Conservation (phyloP, 2,329 filamentous ascomycete species). For the Emmonsiellopsis sp. region DNA sequence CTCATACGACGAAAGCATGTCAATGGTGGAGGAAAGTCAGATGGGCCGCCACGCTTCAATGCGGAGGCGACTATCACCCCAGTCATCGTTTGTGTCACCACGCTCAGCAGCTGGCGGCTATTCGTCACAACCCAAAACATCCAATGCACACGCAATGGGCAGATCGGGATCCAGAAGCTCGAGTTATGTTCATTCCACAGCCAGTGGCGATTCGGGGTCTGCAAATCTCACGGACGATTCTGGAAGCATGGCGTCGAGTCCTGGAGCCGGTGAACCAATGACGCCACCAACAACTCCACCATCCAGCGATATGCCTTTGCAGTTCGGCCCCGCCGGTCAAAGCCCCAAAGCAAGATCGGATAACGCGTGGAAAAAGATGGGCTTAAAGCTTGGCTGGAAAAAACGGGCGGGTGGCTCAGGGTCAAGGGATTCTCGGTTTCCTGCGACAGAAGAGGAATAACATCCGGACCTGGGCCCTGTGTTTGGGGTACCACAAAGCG, state of each 20-base stretch:
- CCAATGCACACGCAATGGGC: constrained; percentile 21
- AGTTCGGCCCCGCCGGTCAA: constrained; percentile 19
- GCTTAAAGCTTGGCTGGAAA: constrained; percentile 40
- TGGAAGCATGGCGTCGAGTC: constrained; percentile 32
- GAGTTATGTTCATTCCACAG: constrained; percentile 24
- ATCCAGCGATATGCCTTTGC: constrained; percentile 28
- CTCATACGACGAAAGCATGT: constrained; percentile 29
- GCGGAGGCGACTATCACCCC: constrained; percentile 11
- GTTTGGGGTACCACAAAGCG: background rate
- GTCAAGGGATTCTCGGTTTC: constrained; percentile 16
- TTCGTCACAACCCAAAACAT: constrained; percentile 21
- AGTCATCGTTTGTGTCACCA: constrained; percentile 12
- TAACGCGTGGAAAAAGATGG: constrained; percentile 46
- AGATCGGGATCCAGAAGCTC: constrained; percentile 28
- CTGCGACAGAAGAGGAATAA: constrained; percentile 18
- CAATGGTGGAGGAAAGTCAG: constrained; percentile 15
- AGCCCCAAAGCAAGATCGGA: constrained; percentile 36
- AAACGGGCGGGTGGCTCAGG: constrained; percentile 23
- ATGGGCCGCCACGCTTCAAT: constrained; percentile 9
- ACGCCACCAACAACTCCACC: constrained; percentile 45
- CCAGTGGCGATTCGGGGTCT: constrained; percentile 30
- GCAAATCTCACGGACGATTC: constrained; percentile 39
- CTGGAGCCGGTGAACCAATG: constrained; percentile 36
- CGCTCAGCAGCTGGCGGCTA: constrained; percentile 9
- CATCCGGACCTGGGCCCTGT: constrained; percentile 3